Base-by-base conservation (phyloP, 805 yeast genomes). In the Ogataea degrootiae region DNA sequence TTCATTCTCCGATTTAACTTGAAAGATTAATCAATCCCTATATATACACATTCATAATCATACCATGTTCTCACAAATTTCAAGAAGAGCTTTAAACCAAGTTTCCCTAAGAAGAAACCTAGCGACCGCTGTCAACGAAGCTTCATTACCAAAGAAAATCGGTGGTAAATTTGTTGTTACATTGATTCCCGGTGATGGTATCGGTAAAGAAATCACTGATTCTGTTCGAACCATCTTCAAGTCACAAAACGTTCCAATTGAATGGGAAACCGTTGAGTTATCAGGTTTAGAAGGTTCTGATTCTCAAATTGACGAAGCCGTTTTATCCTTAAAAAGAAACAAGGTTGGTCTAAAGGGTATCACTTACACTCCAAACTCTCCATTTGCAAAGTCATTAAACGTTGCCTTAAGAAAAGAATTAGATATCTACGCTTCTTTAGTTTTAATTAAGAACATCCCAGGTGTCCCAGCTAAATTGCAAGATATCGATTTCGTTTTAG, bases 301-400 rank as follows among this genome's bases (percentile, higher is more conserved):
- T 66, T 74, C 66, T 67, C 75, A 60, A 77, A 77, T 89, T 62
- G 76, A 79, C 58, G 89, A 85, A 69, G 97, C 96, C 48, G 91
- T 94, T 53, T 80, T 83, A 57, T 89, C 97, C 19, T 76, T 92
- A 63, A 87, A 90, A 77, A 86, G 97, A 79, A 92, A 92, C 79
- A 91, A 90, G 75, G 87, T 94, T 62, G 99, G 97, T 66, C 80
- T 92, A 62, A 94, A 92, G 76, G 97, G 98, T 71, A 87, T 92
- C 66, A 81, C 95, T 71, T 85, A 87, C 75, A 92, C 98, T 45
- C 94, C 96, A 56, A 80, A 83, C 47, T 84, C 84, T 56, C 73
- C 79, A 50, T 83, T 87, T 62, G 77, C 86, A 51, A 86, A 88
- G 54, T 89, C 97, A 34, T 77, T 92, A 68, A 94, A 94, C 74